Evolutionary conservation across 805 yeast species (phyloP), one percentile per base, ranked within the genome.

Genomic region (Metschnikowia amazonensis): DNA sequence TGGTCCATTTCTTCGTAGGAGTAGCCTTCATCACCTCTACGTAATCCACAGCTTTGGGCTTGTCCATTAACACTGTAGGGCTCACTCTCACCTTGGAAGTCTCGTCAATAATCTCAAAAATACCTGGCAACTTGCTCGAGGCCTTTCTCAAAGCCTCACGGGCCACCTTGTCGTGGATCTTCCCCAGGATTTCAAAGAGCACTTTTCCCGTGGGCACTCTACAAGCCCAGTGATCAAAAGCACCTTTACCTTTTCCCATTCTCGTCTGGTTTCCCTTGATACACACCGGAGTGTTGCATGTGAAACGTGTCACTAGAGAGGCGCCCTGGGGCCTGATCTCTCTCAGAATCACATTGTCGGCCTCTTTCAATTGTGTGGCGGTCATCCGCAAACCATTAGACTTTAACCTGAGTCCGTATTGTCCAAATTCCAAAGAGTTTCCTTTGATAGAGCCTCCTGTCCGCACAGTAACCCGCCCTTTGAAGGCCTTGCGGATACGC

Each of bases 191-290:
- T 70, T 94, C 99, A 60, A 90, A 89, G 18, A 90, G 72, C 34
- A 94, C 82, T 61, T 89, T 90, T 3, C 99, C 99, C 0, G 97
- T 90, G 33, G 98, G 95, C 11, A 94, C 94, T 59, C 99, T 81
- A 28, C 83, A 86, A 59, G 95, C 95, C 98, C 98, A 94, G 71
- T 89, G 94, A 60, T 89, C 96, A 63, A 94, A 92, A 0, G 90
- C 84, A 69, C 99, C 99, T 69, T 94, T 94, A 73, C 99, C 99
- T 67, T 94, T 94, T 74, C 99, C 99, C 99, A 94, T 94, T 83
- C 99, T 94, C 9, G 97, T 89, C 65, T 94, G 97, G 66, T 94
- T 94, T 72, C 99, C 99, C 72, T 94, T 94, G 50, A 87, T 81
- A 68, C 97, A 89, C 10, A 94, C 95, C 0, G 98, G 94, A 44